Percentiles rank a stretch among this genome's conserved stretches.
These are phyloP conservation scores for Pichia sp. DNA, from an alignment of 1,139 yeast genomes.

Conservation along the genomic window DNA sequence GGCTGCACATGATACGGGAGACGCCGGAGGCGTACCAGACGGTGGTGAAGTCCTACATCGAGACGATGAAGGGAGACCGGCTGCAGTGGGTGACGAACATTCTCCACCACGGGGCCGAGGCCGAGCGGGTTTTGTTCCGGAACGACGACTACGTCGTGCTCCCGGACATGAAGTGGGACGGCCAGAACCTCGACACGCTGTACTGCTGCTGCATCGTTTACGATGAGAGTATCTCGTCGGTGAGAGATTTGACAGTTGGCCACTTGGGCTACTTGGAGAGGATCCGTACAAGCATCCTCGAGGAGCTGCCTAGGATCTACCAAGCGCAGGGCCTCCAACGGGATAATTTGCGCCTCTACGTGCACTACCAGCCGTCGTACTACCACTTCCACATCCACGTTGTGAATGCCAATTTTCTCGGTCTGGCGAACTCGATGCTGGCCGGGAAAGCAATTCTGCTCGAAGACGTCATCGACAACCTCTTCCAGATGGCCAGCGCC, in stretches of 20 bases:
- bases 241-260: slow-evolving; percentile 61
- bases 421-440: slow-evolving; percentile 65
- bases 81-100: slow-evolving; percentile 91
- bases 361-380: slow-evolving; percentile 94
- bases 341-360: slow-evolving; percentile 64
- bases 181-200: slow-evolving; percentile 59
- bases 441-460: slow-evolving; percentile 80
- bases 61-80: slow-evolving; percentile 69
- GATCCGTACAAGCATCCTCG: slow-evolving; percentile 43
- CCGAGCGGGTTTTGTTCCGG: slow-evolving; percentile 67
- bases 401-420: slow-evolving; percentile 71
- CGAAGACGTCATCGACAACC: slow-evolving; percentile 76
- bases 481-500: slow-evolving; percentile 44
- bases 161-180: slow-evolving; percentile 95
- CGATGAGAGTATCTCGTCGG: slow-evolving; percentile 62
- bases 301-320: slow-evolving; percentile 46
- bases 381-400: slow-evolving; percentile 93
- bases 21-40: slow-evolving; percentile 70
- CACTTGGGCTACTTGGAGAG: slow-evolving; percentile 56
- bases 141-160: slow-evolving; percentile 60
- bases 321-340: slow-evolving; percentile 32
- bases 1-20: slow-evolving; percentile 59
- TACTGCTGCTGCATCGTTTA: slow-evolving; percentile 78
- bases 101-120: slow-evolving; percentile 74
- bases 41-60: slow-evolving; percentile 71